phyloP scores from a whole-genome alignment of 306 rosid species.

The Lathyrus aphaca region DNA sequence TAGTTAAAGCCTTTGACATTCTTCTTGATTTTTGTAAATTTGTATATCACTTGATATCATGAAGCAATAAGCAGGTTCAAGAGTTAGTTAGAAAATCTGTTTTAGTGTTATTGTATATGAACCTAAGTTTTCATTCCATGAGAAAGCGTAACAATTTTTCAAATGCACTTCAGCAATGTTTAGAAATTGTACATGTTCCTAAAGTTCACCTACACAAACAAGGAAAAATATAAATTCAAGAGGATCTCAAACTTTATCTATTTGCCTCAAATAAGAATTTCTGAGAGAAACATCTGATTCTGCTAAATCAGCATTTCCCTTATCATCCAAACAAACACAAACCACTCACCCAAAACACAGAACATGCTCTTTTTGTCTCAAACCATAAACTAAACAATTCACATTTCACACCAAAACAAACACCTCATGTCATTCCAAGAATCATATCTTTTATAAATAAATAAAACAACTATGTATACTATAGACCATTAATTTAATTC shows the following conservation, averaged over 20 bases:
- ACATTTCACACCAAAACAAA: not conserved
- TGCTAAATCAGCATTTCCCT: not conserved
- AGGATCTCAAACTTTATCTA: too few species aligned
- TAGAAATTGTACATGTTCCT: not conserved
- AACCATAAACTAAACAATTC: not conserved
- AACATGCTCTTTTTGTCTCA: conserved; percentile 23
- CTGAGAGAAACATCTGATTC: not conserved
- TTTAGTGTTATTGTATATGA: too few species aligned
- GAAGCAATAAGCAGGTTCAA: too few species aligned
- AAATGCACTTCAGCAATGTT: not conserved
- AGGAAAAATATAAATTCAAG: not conserved
- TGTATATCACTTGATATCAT: too few species aligned
- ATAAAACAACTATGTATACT: not conserved
- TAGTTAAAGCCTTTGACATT: too few species aligned
- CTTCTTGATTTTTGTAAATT: too few species aligned
- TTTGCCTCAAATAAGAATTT: too few species aligned
- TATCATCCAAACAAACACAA: conserved; percentile 22
- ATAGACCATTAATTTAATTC: not conserved
- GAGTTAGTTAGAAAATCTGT: too few species aligned
- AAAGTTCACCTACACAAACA: not conserved
- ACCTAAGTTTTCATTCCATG: too few species aligned
- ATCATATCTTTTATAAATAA: not conserved
- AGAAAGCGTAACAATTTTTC: too few species aligned
- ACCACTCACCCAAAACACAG: conserved; percentile 17
- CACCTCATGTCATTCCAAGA: not conserved